Conservation (phyloP, 225 moss, liverwort and hornwort genomes). For the Bryoerythrophyllum caledonicum region DNA sequence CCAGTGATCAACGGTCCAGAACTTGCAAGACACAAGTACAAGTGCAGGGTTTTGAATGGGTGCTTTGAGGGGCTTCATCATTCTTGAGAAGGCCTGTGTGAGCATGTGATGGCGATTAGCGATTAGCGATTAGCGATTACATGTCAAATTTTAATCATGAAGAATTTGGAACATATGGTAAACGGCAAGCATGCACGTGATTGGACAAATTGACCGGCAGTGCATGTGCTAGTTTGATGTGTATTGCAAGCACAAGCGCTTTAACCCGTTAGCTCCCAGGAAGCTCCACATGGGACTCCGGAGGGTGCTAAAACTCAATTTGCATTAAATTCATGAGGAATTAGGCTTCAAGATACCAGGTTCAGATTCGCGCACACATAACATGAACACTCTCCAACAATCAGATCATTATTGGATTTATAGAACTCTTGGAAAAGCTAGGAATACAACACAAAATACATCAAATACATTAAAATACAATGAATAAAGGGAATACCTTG, state of each 20-base stretch:
- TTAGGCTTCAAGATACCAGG: no score
- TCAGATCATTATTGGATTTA: no score
- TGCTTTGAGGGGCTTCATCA: background rate
- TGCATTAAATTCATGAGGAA: no score
- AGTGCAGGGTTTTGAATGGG: background rate
- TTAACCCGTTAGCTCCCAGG: no score
- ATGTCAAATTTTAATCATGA: background rate
- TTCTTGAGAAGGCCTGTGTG: background rate
- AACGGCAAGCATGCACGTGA: background rate
- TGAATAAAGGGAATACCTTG: no score
- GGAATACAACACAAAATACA: no score
- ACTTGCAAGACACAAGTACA: background rate
- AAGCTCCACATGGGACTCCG: no score
- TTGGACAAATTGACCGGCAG: background rate
- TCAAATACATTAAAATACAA: no score
- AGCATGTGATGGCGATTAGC: background rate
- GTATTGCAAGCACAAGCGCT: background rate
- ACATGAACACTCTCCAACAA: no score
- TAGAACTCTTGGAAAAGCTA: no score
- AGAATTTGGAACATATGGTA: background rate
- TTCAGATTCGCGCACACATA: no score
- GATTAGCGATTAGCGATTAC: background rate
- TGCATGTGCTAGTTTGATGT: conserved; percentile 21
- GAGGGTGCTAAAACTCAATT: no score
- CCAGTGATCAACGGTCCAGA: background rate